phyloP scores from a whole-genome alignment of 352 stramenopile genomes.

The Thalassiosira mediterranea region DNA sequence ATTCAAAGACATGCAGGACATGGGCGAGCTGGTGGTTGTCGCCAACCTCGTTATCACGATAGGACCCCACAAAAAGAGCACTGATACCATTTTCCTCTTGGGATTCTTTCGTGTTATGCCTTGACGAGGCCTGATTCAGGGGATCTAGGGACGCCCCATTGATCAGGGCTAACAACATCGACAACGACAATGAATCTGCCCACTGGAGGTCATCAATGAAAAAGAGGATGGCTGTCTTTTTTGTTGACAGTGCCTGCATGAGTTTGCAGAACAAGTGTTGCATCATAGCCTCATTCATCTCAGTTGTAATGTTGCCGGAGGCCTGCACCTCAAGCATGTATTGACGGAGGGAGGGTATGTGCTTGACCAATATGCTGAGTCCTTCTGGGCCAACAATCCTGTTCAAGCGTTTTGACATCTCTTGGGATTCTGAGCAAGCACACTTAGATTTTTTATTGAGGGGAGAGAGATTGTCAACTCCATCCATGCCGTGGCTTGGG shows the following conservation, averaged over 20 bases:
- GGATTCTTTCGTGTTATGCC: no score
- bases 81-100: no score
- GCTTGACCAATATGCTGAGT: constrained; percentile 7
- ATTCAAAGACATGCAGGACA: no score
- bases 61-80: no score
- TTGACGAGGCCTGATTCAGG: no score
- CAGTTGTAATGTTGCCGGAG: not conserved
- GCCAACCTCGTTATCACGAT: no score
- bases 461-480: not conserved
- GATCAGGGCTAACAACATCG: constrained; percentile 20
- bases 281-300: constrained; percentile 3
- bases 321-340: not conserved
- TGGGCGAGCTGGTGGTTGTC: no score
- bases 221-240: constrained; percentile 15
- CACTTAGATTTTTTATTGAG: not conserved
- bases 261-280: constrained; percentile 18
- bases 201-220: constrained; percentile 56
- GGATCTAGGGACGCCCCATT: no score
- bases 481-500: no score
- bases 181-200: constrained; percentile 31
- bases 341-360: constrained; percentile 14
- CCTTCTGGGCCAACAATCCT: constrained; percentile 6
- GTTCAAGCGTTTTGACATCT: not conserved
- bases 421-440: not conserved
- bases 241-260: constrained; percentile 6